These are phyloP conservation scores for Moricandia moricandioides DNA, from an alignment of 345 rosid genomes.

Conservation along the genomic window DNA sequence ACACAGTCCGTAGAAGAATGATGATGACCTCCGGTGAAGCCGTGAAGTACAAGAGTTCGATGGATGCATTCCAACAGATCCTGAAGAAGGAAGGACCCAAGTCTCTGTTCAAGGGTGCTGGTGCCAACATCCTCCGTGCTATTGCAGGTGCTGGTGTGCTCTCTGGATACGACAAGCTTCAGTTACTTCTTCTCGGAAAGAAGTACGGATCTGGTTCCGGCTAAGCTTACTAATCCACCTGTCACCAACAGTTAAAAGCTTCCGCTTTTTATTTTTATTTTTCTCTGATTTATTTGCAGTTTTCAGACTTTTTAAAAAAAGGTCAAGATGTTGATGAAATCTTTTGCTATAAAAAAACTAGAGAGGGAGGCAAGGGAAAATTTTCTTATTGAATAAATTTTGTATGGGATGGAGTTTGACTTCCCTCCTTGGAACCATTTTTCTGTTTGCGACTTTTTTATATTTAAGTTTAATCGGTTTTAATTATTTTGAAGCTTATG, in stretches of 20 bases:
- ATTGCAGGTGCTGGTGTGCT: conserved; percentile 96
- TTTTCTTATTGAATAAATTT: not conserved
- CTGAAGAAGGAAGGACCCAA: conserved; percentile 78
- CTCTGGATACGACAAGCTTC: conserved; percentile 84
- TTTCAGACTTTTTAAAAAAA: conserved; percentile 1
- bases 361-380: not conserved
- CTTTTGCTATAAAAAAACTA: not conserved
- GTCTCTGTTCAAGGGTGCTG: conserved; percentile 92
- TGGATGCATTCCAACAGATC: conserved; percentile 72
- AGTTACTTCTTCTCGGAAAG: conserved; percentile 78
- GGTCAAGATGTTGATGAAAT: not conserved
- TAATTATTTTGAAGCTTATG: no score
- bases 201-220: conserved; percentile 82
- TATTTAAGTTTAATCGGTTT: not conserved
- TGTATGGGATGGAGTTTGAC: not conserved
- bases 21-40: conserved; percentile 98
- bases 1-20: conserved; percentile 93
- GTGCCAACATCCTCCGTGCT: conserved; percentile 87
- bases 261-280: not conserved
- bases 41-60: conserved; percentile 80
- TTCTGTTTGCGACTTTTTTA: not conserved
- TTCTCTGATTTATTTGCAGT: conserved; percentile 23
- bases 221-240: conserved; percentile 3
- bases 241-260: not conserved
- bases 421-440: not conserved